These are phyloP conservation scores for Mariannaea sp. DNA, from an alignment of 2,329 filamentous ascomycete genomes.

Conservation along the genomic window DNA sequence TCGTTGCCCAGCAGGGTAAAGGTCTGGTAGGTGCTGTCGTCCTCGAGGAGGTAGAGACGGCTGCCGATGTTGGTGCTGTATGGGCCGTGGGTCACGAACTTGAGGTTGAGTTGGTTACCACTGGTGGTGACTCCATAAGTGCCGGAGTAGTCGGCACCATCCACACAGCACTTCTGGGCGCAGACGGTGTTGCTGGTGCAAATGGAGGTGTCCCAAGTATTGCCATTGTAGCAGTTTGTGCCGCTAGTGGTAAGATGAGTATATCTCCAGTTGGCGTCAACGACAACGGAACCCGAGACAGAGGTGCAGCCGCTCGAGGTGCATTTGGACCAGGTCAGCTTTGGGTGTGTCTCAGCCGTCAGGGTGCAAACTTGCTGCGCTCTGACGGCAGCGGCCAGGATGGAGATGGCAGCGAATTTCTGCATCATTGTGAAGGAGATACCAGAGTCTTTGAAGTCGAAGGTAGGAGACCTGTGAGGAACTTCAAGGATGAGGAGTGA, in stretches of 20 bases:
- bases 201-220: slow-evolving; percentile 50
- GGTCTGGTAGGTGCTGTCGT: slow-evolving; percentile 65
- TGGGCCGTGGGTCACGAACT: slow-evolving; percentile 59
- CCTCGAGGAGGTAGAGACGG: slow-evolving; percentile 68
- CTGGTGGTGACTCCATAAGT: slow-evolving; percentile 61
- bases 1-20: slow-evolving; percentile 70
- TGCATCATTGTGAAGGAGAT: slow-evolving; percentile 37
- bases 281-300: slow-evolving; percentile 55
- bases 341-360: slow-evolving; percentile 56
- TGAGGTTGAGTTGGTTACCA: slow-evolving; percentile 57
- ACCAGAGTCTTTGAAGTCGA: slow-evolving; percentile 13
- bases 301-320: slow-evolving; percentile 55
- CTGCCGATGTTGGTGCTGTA: slow-evolving; percentile 56
- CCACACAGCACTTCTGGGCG: slow-evolving; percentile 56
- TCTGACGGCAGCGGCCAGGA: slow-evolving; percentile 34
- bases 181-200: slow-evolving; percentile 50
- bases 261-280: slow-evolving; percentile 69
- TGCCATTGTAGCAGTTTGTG: slow-evolving; percentile 63
- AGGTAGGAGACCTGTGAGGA: slow-evolving; percentile 1
- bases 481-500: slow-evolving; percentile 1
- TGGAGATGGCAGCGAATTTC: slow-evolving; percentile 36
- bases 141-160: slow-evolving; percentile 56
- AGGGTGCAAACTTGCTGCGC: slow-evolving; percentile 58
- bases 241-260: slow-evolving; percentile 52
- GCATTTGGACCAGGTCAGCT: slow-evolving; percentile 59